Evolutionary conservation across 2,329 filamentous ascomycete species (phyloP).

Genomic region (Septoria linicola): DNA sequence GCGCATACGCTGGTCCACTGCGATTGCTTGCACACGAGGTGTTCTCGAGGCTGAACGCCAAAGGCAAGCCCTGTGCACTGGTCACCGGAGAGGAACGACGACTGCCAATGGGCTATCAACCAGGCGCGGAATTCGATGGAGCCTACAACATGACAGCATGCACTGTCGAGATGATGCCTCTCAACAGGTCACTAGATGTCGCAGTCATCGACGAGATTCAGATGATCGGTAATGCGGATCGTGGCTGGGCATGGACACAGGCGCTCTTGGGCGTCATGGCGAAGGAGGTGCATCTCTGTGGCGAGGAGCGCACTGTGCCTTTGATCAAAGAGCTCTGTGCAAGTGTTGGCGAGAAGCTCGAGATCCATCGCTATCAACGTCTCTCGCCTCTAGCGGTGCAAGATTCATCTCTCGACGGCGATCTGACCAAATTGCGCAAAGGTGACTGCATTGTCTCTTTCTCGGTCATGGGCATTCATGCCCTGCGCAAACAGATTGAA

Average conservation of each 20-base stretch:
- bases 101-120: conserved; percentile 47
- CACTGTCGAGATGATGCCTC: conserved; percentile 85
- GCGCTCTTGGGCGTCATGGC: conserved; percentile 84
- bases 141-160: conserved; percentile 68
- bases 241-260: conserved; percentile 93
- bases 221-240: conserved; percentile 79
- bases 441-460: conserved; percentile 91
- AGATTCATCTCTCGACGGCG: conserved; percentile 60
- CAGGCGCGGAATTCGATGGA: conserved; percentile 50
- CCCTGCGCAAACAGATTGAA: conserved; percentile 76
- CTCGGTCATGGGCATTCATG: conserved; percentile 76
- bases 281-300: conserved; percentile 88
- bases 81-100: conserved; percentile 89
- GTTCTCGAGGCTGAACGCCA: conserved; percentile 79
- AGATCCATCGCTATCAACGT: conserved; percentile 80
- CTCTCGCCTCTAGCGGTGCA: conserved; percentile 74
- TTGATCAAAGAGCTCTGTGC: conserved; percentile 76
- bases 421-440: conserved; percentile 69
- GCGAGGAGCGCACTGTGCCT: conserved; percentile 78
- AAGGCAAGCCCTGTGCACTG: conserved; percentile 73
- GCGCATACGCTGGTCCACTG: conserved; percentile 88
- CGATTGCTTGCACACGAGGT: conserved; percentile 89
- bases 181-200: conserved; percentile 69
- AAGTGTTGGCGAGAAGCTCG: conserved; percentile 74
- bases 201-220: conserved; percentile 98